Base-by-base conservation (phyloP, 306 rosid genomes). In the Ziziphus jujuba region DNA sequence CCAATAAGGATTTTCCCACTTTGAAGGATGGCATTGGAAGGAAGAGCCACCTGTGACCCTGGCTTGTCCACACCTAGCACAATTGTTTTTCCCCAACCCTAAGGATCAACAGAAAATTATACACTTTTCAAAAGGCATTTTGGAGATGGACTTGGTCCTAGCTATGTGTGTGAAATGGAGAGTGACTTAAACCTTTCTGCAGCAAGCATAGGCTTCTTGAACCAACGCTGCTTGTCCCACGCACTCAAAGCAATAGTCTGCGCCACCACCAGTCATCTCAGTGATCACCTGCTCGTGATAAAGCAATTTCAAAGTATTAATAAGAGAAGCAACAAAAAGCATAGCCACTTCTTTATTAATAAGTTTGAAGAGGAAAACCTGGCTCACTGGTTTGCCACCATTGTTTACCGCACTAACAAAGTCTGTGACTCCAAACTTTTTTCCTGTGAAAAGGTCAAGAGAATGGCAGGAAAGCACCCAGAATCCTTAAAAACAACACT, bases 81-180 rank as follows among this genome's bases (percentile, higher is more conserved):
- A 35, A 92, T 28, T 22, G 97, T 86, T 81, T 90, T 84, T 2
- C 98, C 98, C 98, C 98, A 93, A 53, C 97, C 98, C 98, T 87
- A 62, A 55, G 59, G 19, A 15, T 63, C n/a, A 66, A 23, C 52
- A 56, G 24, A 14, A 61, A 23, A 2, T 34, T 23, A 25, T 48
- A 61, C 2, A 40, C 12, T 40, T 40, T 40, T 1, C 45, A 8
- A 40, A 40, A 40, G 45, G 14, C 12, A 40, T 12, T 9, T 40
- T 40, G 45, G 45, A 40, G 45, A 8, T 40, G 45, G 3, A 40
- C 9, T 9, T 40, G 45, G 12, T 40, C 45, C 45, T 40, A 9
- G 52, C 6, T 7, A 35, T 72, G 51, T 51, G 50, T 25, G 49
- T 55, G n/a, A 20, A 56, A 15, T 52, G 66, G 58, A 50, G 51